Conservation (phyloP, 2,329 filamentous ascomycete species). For the Scolecobasidium constrictum region DNA sequence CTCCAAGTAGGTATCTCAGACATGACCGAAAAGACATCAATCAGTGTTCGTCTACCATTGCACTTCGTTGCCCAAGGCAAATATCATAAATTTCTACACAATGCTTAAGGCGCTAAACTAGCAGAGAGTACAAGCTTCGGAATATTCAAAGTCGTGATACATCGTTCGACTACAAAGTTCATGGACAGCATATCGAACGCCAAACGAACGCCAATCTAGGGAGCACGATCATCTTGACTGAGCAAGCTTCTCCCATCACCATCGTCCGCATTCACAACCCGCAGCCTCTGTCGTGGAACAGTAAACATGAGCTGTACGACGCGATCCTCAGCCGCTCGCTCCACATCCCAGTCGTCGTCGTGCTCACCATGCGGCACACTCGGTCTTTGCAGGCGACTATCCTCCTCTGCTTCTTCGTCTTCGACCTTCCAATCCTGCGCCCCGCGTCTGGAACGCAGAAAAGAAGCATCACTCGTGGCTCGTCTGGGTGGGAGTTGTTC, state of each 20-base stretch:
- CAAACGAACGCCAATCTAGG: too few species aligned
- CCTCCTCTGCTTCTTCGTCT: slow-evolving; percentile 3
- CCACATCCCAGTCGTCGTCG: slow-evolving; percentile 41
- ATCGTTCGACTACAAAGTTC: too few species aligned
- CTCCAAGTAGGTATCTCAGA: too few species aligned
- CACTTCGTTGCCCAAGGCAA: too few species aligned
- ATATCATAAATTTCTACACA: too few species aligned
- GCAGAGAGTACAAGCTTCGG: too few species aligned
- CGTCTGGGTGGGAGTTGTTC: slow-evolving; percentile 24
- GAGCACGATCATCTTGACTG: slow-evolving; percentile 6
- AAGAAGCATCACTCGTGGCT: slow-evolving; percentile 36
- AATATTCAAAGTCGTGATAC: too few species aligned
- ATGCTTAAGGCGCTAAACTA: too few species aligned
- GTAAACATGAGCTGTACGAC: slow-evolving; percentile 70
- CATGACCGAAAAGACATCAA: too few species aligned
- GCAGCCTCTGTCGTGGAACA: slow-evolving; percentile 71
- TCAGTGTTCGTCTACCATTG: too few species aligned
- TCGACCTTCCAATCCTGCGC: slow-evolving; percentile 35
- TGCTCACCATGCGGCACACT: slow-evolving; percentile 17
- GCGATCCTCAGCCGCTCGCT: slow-evolving; percentile 33
- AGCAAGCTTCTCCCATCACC: slow-evolving; percentile 21
- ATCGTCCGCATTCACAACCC: slow-evolving; percentile 71
- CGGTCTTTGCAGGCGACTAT: slow-evolving; percentile 13
- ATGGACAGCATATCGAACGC: too few species aligned
- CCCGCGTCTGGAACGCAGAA: slow-evolving; percentile 40